These are phyloP conservation scores for Cordyceps militaris DNA, from an alignment of 2,329 filamentous ascomycete genomes.

Conservation along the genomic window DNA sequence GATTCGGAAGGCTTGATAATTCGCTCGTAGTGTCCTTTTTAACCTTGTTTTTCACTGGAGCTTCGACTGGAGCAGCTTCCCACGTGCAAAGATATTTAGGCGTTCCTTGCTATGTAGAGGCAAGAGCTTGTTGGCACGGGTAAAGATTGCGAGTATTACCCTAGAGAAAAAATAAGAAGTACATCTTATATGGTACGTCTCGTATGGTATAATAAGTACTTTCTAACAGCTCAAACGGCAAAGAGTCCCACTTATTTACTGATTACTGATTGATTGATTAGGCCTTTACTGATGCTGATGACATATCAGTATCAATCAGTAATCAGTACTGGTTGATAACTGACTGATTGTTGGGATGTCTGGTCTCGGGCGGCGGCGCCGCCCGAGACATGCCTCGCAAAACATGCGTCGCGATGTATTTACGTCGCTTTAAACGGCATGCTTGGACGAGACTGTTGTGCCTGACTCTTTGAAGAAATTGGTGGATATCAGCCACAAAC, in stretches of 20 bases:
- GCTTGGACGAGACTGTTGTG: no score
- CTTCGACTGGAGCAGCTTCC: background rate
- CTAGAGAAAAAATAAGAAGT: background rate
- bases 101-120: background rate
- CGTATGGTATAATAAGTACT: background rate
- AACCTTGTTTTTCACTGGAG: no score
- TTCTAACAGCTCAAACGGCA: background rate
- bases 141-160: background rate
- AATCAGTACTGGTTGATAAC: background rate
- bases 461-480: no score
- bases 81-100: background rate
- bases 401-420: no score
- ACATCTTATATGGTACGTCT: background rate
- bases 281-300: background rate
- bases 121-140: background rate
- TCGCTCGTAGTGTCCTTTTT: no score
- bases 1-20: no score
- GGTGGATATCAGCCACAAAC: no score
- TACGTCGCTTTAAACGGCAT: no score
- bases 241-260: background rate
- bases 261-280: background rate
- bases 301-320: background rate
- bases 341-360: background rate
- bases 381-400: no score
- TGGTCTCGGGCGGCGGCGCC: background rate